Conservation (phyloP, 768 basidiomycete species). For the Calvatia gigantea region DNA sequence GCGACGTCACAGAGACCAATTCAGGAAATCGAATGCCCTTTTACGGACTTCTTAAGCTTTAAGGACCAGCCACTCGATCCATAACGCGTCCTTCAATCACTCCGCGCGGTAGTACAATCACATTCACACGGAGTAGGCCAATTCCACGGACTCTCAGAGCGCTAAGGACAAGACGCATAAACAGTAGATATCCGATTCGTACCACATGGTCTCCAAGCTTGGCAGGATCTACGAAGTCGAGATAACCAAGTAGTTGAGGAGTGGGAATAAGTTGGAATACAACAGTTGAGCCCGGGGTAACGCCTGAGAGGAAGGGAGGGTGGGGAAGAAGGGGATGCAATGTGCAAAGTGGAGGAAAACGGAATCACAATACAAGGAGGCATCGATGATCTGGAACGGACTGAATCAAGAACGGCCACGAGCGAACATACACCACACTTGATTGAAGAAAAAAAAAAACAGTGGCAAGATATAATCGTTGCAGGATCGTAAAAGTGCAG, state of each 20-base stretch:
- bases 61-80: neutral
- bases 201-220: too few species aligned
- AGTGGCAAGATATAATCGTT: neutral
- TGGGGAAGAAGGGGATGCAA: neutral
- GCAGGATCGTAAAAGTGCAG: slow-evolving; percentile 1
- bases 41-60: neutral
- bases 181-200: too few species aligned
- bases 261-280: too few species aligned
- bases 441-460: neutral
- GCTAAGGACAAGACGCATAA: too few species aligned
- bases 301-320: neutral
- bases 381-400: too few species aligned
- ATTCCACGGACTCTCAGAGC: too few species aligned
- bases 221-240: too few species aligned
- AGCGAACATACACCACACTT: neutral
- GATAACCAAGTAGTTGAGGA: too few species aligned
- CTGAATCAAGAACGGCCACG: neutral
- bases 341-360: neutral
- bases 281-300: too few species aligned
- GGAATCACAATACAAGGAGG: slow-evolving; percentile 1
- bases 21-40: slow-evolving; percentile 9
- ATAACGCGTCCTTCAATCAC: neutral
- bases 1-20: neutral
- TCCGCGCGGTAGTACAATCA: neutral
- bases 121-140: neutral